Evolutionary conservation across 2,329 filamentous ascomycete genomes (phyloP).

Genomic region (Orbilia javanica): DNA sequence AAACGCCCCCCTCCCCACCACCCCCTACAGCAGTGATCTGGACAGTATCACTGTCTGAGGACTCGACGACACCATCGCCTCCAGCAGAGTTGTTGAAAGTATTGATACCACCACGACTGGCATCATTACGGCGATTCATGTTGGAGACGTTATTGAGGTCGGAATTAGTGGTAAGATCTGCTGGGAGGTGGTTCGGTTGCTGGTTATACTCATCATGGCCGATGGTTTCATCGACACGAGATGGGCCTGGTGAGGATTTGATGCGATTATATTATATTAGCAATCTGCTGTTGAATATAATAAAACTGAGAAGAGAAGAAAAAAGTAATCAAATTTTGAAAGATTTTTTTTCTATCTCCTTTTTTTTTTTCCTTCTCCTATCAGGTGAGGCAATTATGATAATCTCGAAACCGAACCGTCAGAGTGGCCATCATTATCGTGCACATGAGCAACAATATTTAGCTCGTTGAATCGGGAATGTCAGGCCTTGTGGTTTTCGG

Average conservation of each 20-base stretch:
- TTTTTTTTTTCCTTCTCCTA: not conserved
- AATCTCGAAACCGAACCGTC: conserved; percentile 9
- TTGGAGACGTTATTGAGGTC: conserved; percentile 72
- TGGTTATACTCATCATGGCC: conserved; percentile 70
- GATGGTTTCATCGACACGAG: conserved; percentile 66
- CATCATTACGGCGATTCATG: conserved; percentile 50
- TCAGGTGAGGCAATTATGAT: conserved; percentile 46
- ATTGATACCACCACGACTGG: conserved; percentile 52
- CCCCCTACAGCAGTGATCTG: conserved; percentile 49
- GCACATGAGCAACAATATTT: conserved; percentile 30
- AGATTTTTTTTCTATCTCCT: not conserved
- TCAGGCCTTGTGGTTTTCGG: conserved; percentile 24
- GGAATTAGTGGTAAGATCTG: conserved; percentile 72
- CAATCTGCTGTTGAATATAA: conserved; percentile 1
- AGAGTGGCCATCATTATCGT: conserved; percentile 22
- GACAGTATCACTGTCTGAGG: conserved; percentile 27
- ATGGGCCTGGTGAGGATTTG: conserved; percentile 64
- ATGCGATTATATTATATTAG: conserved; percentile 42
- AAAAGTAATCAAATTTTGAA: not conserved
- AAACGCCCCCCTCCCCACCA: conserved; percentile 49
- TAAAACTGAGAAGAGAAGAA: not conserved
- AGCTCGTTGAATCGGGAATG: conserved; percentile 52
- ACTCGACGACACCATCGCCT: conserved; percentile 42
- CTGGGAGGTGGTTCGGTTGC: conserved; percentile 70
- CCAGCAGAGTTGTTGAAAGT: conserved; percentile 47